Evolutionary conservation across 805 yeast species (phyloP), one percentile per base, ranked within the genome.

Genomic region (Cephaloascus albidus): DNA sequence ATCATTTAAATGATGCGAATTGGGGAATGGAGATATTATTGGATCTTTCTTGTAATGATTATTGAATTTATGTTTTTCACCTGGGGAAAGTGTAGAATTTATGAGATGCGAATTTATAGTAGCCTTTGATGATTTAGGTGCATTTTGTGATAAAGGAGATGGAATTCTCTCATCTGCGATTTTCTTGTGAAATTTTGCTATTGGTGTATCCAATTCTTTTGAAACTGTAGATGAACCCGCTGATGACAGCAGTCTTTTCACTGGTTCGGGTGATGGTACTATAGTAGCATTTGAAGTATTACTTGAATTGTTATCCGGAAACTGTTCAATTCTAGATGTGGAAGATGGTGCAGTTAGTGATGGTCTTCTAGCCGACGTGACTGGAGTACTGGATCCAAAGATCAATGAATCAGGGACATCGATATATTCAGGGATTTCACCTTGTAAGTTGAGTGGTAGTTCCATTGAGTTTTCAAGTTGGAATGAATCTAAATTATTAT

Each of bases 31-130:
- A n/a, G 51, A 49, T 26, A 50, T 45, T 4, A 53, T 47, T n/a
- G 64, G 68, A 17, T 62, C 67, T 40, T 67, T 70, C 37, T 60
- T 60, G 49, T 71, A 71, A 44, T 73, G 78, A 43, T 72, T 72
- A 33, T 61, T 63, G 53, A 55, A 68, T 33, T 52, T 55, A 43
- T 50, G 46, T 38, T 57, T 28, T 43, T 39, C 17, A 10, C 36
- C 34, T 3, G 31, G 36, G 34, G 37, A 41, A n/a, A 38, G 26
- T 17, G 19, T 35, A 4, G 39, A 42, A 2, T 43, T 45, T 6
- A 42, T 35, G 37, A 54, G 31, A 41, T 57, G 63, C 0, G 63
- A 55, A 41, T 48, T 49, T 4, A 48, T 35, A 4, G 51, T 56
- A 2, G 65, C 52, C 35, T 52, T 39, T 8, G 55, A 56, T 3